Evolutionary conservation across 2,329 filamentous ascomycete species (phyloP).

Genomic region (Cordyceps farinosa): DNA sequence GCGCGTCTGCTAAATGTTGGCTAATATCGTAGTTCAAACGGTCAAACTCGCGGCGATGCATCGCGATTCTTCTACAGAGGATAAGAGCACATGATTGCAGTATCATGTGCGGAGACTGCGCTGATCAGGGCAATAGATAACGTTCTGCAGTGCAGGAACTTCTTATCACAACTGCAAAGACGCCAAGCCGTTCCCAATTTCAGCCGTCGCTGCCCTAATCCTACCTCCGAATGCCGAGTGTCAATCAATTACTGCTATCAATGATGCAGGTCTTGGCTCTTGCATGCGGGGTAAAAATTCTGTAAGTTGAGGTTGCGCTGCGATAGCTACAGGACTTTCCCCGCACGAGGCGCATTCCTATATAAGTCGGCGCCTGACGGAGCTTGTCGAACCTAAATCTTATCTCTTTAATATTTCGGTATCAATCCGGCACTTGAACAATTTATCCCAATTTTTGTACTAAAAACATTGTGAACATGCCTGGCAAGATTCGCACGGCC

Average conservation of each 20-base stretch:
- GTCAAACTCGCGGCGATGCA: not conserved
- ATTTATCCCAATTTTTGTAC: not conserved
- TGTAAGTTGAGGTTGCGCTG: not conserved
- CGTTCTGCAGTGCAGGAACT: not conserved
- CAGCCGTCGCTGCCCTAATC: not conserved
- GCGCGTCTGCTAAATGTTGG: not conserved
- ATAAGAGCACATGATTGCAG: not conserved
- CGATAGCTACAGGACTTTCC: slow-evolving; percentile 5
- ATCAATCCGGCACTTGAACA: not conserved
- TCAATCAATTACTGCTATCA: not conserved
- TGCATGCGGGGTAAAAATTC: slow-evolving; percentile 5
- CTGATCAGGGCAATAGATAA: not conserved
- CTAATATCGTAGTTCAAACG: too few species aligned
- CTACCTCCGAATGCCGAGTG: slow-evolving; percentile 14
- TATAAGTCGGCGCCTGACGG: not conserved
- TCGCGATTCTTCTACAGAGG: not conserved
- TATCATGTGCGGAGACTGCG: not conserved
- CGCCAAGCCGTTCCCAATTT: not conserved
- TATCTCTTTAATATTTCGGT: not conserved
- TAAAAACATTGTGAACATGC: slow-evolving; percentile 21
- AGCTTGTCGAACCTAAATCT: not conserved
- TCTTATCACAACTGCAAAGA: not conserved
- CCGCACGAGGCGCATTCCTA: not conserved
- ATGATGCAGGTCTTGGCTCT: slow-evolving; percentile 1
- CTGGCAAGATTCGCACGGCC: slow-evolving; percentile 60